phyloP scores from a whole-genome alignment of 2,329 filamentous ascomycete species.

The Phialocephala sp. region DNA sequence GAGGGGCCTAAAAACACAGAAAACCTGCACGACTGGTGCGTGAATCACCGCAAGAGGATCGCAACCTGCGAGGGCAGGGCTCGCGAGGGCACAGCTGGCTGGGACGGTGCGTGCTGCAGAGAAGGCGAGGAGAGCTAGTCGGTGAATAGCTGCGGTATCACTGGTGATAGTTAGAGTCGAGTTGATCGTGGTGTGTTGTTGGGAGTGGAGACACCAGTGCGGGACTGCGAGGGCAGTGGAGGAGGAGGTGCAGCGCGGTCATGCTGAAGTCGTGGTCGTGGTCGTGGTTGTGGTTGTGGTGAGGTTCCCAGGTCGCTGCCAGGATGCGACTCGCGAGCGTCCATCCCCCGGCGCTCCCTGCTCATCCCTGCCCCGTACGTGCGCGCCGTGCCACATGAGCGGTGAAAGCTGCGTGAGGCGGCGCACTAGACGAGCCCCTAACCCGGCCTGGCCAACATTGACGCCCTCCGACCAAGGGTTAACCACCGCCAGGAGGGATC shows the following conservation, averaged over 20 bases:
- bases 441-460: background rate
- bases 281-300: background rate
- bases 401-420: conserved; percentile 5
- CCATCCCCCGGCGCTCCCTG: no score
- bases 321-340: no score
- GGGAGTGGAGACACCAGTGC: background rate
- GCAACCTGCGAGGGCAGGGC: background rate
- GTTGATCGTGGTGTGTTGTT: background rate
- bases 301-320: background rate
- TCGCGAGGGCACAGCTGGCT: background rate
- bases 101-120: background rate
- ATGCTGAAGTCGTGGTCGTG: background rate
- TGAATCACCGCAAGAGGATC: background rate
- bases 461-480: no score
- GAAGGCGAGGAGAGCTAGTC: background rate
- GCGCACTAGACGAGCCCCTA: background rate
- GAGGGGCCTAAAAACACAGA: background rate
- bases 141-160: background rate
- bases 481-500: background rate
- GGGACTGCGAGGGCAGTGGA: background rate
- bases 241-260: background rate
- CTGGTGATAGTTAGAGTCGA: background rate
- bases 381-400: conserved; percentile 9
- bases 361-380: background rate
- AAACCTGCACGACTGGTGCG: conserved; percentile 4